Base-by-base conservation (phyloP, 495 filamentous ascomycete genomes). In the Penicillium subrubescens region DNA sequence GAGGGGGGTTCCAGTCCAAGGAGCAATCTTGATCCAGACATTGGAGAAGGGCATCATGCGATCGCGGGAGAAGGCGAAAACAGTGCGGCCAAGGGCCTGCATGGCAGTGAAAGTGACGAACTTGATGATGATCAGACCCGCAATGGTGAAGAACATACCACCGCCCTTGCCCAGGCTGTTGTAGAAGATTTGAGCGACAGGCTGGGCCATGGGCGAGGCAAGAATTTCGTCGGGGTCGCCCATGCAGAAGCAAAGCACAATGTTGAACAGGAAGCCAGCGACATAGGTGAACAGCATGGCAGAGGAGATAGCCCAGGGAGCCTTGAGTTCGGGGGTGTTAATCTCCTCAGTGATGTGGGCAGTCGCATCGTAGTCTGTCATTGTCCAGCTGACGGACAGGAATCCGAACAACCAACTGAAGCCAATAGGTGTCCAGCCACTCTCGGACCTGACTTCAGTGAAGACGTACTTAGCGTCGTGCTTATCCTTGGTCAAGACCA, bases 331-430 rank as follows among this genome's bases (percentile, higher is more conserved):
- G 0, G 87, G 87, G 33, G 86, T 70, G 21, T 76, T 80, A 56
- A 88, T 87, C 68, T 89, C 87, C 73, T 89, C 87, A 21, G 87
- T 82, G 56, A 88, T 88, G 59, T 86, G 85, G 3, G 84, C 83
- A 12, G 84, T 86, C 5, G 84, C 84, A 69, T 87, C 86, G 64
- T 86, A 74, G 43, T 72, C 71, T 5, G 84, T 88, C 83, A 87
- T 87, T 46, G 86, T 88, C 87, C 89, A 91, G 0, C 86, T 85
- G 29, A 89, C 88, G 10, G 85, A 86, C 25, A 91, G 74, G 70
- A 89, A 90, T 23, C 89, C 89, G 63, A 91, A 89, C 34, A 91
- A 69, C 70, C 88, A 90, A n/a, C 84, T 85, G 69, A 88, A 90
- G 7, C 88, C 89, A 25, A 80, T 77, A 8, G 85, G 88, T 0